A percentile compares a stretch with the other conserved stretches of the same genome.
Evolutionary conservation across 1,139 yeast genomes (phyloP).

Genomic region (Kodamaea sp.): DNA sequence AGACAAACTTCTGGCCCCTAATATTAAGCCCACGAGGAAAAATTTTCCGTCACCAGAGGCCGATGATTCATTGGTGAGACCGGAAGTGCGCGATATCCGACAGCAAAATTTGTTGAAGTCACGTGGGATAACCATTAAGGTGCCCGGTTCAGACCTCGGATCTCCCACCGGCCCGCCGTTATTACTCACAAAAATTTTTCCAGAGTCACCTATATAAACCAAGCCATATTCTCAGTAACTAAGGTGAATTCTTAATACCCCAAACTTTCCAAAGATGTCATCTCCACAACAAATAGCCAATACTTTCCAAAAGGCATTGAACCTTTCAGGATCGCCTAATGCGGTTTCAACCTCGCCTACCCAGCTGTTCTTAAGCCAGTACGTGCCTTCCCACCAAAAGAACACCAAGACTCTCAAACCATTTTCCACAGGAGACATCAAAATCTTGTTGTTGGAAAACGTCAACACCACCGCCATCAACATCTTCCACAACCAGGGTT

Average conservation of each 20-base stretch:
- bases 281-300: slow-evolving; percentile 69
- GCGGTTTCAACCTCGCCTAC: slow-evolving; percentile 80
- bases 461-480: slow-evolving; percentile 90
- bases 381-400: slow-evolving; percentile 44
- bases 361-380: slow-evolving; percentile 50
- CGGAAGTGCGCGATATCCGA: slow-evolving; percentile 2
- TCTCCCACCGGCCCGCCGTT: slow-evolving; percentile 2
- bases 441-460: slow-evolving; percentile 86
- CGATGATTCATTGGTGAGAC: slow-evolving; percentile 1
- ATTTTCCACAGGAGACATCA: slow-evolving; percentile 87
- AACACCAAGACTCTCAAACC: slow-evolving; percentile 78
- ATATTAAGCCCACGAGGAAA: slow-evolving; percentile 8
- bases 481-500: slow-evolving; percentile 85
- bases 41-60: slow-evolving; percentile 4
- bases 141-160: slow-evolving; percentile 5
- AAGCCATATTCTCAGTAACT: too few relatives aligned
- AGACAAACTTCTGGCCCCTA: too few relatives aligned
- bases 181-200: slow-evolving; percentile 13
- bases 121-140: slow-evolving; percentile 6
- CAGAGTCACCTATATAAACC: slow-evolving; percentile 3
- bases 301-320: slow-evolving; percentile 55
- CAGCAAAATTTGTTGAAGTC: slow-evolving; percentile 4
- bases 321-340: slow-evolving; percentile 57
- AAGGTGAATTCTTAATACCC: too few relatives aligned
- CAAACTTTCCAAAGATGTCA: slow-evolving; percentile 44